Base-by-base conservation (phyloP, 169 alveolate species). In the Plasmodium fragile region DNA sequence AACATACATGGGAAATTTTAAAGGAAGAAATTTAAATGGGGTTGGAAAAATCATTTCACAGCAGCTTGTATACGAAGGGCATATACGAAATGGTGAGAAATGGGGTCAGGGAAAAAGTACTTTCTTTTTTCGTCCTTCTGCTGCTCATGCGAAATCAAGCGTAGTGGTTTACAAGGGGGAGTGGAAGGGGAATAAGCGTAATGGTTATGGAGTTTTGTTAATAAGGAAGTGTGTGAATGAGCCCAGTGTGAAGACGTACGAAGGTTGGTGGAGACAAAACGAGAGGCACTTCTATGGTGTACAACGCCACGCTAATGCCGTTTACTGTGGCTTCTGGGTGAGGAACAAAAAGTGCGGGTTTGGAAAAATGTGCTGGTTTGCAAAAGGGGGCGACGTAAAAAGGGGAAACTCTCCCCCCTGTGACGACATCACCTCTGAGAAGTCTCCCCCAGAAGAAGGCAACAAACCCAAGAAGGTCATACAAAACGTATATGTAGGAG, bases 241-340 rank as follows among this genome's bases (percentile, higher is more conserved):
- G 4, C 36, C 36, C 16, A 22, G 55, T 32, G 53, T 34, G 28
- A 53, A 28, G 45, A 77, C 70, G 30, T 87, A 87, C 36, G 81
- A 53, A 77, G 93, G 93, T 4, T 87, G 43, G 34, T 87, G 84
- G 84, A 71, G 43, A 36, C 59, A 77, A 30, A 18, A 87, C 52
- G 32, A 55, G 70, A 73, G 93, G 69, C 22, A 73, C 80, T 87
- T 87, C 49, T 87, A 77, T 8, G 93, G 93, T 3, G 52, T 87
- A n/a, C 93, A 87, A 39, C n/a, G 39, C 43, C 59, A 73, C 25
- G 45, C 39, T n/a, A 75, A 39, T 87, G 78, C 89, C 43, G 65
- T 25, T 11, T 87, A 87, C 70, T 13, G 28, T 36, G 93, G 93
- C 13, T 87, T 77, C 34, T 87, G 93, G 93, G 45, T 41, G 45